Conservation (phyloP, 2,329 filamentous ascomycete species). For the Geosmithia morbida region DNA sequence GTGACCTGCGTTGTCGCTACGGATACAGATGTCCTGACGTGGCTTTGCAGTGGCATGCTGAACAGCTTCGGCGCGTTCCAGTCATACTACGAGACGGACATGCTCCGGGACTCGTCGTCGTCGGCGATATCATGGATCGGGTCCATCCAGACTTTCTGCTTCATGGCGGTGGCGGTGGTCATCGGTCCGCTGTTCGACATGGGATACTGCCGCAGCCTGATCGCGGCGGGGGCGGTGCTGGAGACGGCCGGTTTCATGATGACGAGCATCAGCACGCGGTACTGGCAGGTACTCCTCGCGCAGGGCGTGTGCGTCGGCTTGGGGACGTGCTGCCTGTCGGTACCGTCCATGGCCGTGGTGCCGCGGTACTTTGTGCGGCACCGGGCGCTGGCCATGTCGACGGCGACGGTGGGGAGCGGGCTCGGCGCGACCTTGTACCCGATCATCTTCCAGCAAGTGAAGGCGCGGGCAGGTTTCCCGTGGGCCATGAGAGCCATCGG, state of each 20-base stretch:
- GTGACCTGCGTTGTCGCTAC: too few relatives aligned
- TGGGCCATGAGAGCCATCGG: conserved; percentile 20
- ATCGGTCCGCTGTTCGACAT: conserved; percentile 26
- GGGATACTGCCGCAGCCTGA: conserved; percentile 22
- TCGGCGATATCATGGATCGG: conserved; percentile 30
- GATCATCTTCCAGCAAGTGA: conserved; percentile 17
- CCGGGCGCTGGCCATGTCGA: conserved; percentile 24
- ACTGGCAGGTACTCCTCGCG: conserved; percentile 25
- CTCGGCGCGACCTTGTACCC: conserved; percentile 23
- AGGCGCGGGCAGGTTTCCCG: conserved; percentile 14
- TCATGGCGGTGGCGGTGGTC: conserved; percentile 23
- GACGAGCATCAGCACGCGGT: conserved; percentile 25
- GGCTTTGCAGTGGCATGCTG: conserved; percentile 14
- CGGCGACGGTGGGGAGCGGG: conserved; percentile 24
- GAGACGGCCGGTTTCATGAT: conserved; percentile 27
- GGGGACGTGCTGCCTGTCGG: conserved; percentile 18
- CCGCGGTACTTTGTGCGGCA: conserved; percentile 23
- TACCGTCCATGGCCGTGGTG: conserved; percentile 20
- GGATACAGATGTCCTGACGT: not conserved
- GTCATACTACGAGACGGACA: conserved; percentile 23
- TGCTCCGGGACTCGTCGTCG: conserved; percentile 15
- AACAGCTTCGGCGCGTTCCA: conserved; percentile 32
- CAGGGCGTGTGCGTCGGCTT: conserved; percentile 23
- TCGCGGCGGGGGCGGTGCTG: conserved; percentile 18
- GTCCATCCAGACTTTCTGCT: conserved; percentile 23